Evolutionary conservation across 2,329 filamentous ascomycete genomes (phyloP).

Genomic region (Arthrobotrys sinensis): DNA sequence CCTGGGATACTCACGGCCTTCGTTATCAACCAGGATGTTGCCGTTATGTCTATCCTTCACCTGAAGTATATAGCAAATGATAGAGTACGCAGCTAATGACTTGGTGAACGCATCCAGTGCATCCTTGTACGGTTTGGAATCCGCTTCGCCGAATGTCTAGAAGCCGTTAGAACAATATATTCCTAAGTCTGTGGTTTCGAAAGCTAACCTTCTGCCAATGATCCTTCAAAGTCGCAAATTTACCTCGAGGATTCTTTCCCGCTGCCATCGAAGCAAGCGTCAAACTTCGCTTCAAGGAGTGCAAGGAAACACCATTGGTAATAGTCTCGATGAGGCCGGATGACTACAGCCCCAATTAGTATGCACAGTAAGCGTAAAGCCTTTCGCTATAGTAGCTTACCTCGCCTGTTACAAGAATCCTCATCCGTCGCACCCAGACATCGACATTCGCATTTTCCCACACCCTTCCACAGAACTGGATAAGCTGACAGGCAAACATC

Average conservation of each 20-base stretch:
- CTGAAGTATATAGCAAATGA: conserved; percentile 86
- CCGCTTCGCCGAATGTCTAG: conserved; percentile 77
- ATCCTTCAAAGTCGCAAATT: conserved; percentile 84
- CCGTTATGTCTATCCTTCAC: conserved; percentile 90
- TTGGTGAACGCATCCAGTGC: conserved; percentile 85
- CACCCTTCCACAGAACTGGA: conserved; percentile 84
- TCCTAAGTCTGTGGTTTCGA: conserved; percentile 3
- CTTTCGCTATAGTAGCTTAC: conserved; percentile 45
- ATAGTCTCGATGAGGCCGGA: conserved; percentile 90
- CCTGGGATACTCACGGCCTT: conserved; percentile 72
- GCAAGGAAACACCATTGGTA: conserved; percentile 88
- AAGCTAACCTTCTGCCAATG: conserved; percentile 79
- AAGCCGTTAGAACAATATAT: conserved; percentile 23
- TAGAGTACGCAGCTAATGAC: conserved; percentile 86
- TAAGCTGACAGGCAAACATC: conserved; percentile 88
- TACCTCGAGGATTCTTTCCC: conserved; percentile 79
- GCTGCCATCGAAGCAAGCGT: conserved; percentile 82
- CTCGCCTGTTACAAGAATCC: conserved; percentile 86
- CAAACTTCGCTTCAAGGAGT: conserved; percentile 85
- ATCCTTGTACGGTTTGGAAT: conserved; percentile 78
- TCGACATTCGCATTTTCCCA: conserved; percentile 81
- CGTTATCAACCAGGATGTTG: conserved; percentile 87
- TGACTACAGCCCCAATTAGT: conserved; percentile 68
- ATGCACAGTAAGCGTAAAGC: conserved; percentile 15
- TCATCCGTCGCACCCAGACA: conserved; percentile 92